Evolutionary conservation across 345 rosid genomes (phyloP), one percentile per base, ranked within the genome.

Genomic region (Pugionium dolabratum): DNA sequence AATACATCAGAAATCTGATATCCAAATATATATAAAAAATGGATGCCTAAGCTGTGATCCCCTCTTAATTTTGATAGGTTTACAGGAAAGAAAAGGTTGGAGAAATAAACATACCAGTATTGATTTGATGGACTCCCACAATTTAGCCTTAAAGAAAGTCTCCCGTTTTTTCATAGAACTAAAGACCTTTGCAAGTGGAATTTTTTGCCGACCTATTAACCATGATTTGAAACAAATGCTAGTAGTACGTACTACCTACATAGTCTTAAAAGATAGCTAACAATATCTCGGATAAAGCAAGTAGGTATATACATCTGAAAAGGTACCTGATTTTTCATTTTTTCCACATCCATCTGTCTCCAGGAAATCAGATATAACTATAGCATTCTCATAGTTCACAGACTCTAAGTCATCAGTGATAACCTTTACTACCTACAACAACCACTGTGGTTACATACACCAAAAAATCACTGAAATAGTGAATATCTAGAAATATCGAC

Each of bases 141-240:
- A 39, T 59, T 79, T 54, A 73, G 69, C 73, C 81, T 71, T 84
- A 59, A 89, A 91, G 66, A 81, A 79, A 48, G 54, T 72, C 75
- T 87, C 96, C 70, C 84, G 78, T 59, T 81, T 86, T 78, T 79
- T 84, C 86, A 91, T 74, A 75, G 76, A 54, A 73, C 51, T 58
- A 67, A 80, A 80, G 54, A 79, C 76, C 83, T 77, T 85, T 33
- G 83, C 74, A 41, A 83, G 75, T 35, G 88, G 71, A 47, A 63
- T 66, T 69, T 55, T 69, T 53, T 64, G 83, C 64, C 51, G 70
- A 74, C 80, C 96, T 91, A 74, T 51, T 29, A 73, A 53, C 36
- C 58, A n/a, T 58, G 74, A 61, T 25, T 62, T 46, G 32, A 66
- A 67, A 59, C 54, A 65, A 55, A 71, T 4, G 25, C n/a, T 34